A percentile compares a stretch with the other conserved stretches of the same genome.
Evolutionary conservation across 2,329 filamentous ascomycete genomes (phyloP).

Genomic region (Triangularia verruculosa): DNA sequence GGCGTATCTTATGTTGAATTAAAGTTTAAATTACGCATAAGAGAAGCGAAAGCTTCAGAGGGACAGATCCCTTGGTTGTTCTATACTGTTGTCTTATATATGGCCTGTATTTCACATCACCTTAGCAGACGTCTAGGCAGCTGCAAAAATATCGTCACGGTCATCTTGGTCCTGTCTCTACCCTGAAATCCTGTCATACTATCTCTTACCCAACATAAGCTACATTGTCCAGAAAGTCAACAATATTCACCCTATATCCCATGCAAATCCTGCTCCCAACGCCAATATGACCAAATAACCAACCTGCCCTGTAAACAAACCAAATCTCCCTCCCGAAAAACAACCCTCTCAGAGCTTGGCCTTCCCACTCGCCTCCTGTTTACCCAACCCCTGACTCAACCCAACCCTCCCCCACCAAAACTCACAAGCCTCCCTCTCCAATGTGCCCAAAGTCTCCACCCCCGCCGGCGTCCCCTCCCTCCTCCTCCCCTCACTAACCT

Average conservation of each 20-base stretch:
- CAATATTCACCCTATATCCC: background rate
- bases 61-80: too few species aligned
- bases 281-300: background rate
- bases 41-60: too few species aligned
- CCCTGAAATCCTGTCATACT: background rate
- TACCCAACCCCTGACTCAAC: slow-evolving; percentile 44
- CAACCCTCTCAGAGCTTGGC: background rate
- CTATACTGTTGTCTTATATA: too few species aligned
- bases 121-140: too few species aligned
- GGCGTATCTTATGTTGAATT: too few species aligned
- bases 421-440: slow-evolving; percentile 48
- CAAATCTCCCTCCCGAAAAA: background rate
- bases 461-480: slow-evolving; percentile 43
- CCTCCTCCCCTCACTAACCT: slow-evolving; percentile 32
- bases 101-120: too few species aligned
- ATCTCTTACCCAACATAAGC: background rate
- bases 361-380: background rate
- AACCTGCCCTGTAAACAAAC: background rate
- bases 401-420: slow-evolving; percentile 61
- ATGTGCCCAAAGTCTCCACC: slow-evolving; percentile 40
- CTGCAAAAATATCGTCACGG: too few species aligned
- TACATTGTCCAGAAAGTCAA: background rate
- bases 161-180: background rate
- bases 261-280: background rate
- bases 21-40: too few species aligned